These are phyloP conservation scores for Penicillium sp. DNA, from an alignment of 2,329 filamentous ascomycete genomes.

Conservation along the genomic window DNA sequence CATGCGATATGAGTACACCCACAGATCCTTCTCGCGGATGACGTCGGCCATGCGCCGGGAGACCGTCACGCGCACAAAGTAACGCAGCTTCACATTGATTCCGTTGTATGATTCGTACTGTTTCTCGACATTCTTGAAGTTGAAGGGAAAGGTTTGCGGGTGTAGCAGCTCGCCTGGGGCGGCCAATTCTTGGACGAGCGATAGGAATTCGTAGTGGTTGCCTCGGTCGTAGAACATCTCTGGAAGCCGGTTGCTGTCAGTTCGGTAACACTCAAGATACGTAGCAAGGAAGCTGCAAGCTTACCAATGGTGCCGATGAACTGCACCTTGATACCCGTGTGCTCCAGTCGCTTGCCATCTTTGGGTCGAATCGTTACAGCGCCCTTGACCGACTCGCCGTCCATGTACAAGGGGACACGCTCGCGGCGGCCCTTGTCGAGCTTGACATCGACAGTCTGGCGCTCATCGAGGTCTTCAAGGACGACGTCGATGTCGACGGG, in stretches of 20 bases:
- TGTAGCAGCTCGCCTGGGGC: constrained; percentile 97
- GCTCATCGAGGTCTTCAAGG: constrained; percentile 90
- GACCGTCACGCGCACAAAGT: constrained; percentile 96
- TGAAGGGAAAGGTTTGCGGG: constrained; percentile 98
- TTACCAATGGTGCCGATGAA: constrained; percentile 95
- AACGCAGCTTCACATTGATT: constrained; percentile 98
- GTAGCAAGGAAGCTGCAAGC: constrained; percentile 1
- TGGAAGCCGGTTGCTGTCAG: constrained; percentile 38
- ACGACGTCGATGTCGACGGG: constrained; percentile 99
- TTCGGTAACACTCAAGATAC: neutral
- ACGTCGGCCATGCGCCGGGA: constrained; percentile 97
- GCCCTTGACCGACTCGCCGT: constrained; percentile 97
- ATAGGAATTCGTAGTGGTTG: constrained; percentile 99
- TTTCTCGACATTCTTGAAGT: constrained; percentile 99
- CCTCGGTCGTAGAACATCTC: constrained; percentile 99
- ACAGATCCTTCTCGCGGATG: constrained; percentile 97
- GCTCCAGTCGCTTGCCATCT: constrained; percentile 95
- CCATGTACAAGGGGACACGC: constrained; percentile 95
- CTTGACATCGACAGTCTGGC: constrained; percentile 95
- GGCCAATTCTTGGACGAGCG: constrained; percentile 92
- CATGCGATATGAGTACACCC: constrained; percentile 98
- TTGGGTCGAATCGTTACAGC: constrained; percentile 93
- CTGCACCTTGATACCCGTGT: constrained; percentile 99
- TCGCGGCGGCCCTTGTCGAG: constrained; percentile 97
- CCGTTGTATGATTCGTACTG: constrained; percentile 99